phyloP scores from a whole-genome alignment of 331 rosid species.

The Pyrus hybrid region DNA sequence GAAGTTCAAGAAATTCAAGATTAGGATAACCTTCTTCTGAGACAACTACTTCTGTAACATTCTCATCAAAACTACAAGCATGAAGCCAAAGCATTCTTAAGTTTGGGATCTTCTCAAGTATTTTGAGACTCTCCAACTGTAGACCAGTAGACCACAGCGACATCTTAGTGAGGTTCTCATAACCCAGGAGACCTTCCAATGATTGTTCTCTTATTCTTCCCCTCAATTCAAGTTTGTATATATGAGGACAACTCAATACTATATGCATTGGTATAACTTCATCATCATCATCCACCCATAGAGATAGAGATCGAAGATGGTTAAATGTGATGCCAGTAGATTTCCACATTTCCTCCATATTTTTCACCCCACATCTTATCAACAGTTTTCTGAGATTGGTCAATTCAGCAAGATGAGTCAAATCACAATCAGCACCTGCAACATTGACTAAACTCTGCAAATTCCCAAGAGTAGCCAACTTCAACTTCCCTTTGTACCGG shows the following conservation, averaged over 20 bases:
- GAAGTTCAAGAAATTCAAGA: constrained; percentile 19
- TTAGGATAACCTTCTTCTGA: constrained; percentile 31
- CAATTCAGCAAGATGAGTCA: neutral
- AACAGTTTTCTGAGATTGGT: too few species aligned
- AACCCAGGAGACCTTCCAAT: neutral
- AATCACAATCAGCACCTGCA: neutral
- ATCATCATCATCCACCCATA: too few species aligned
- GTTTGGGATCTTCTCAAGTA: neutral
- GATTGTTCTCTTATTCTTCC: constrained; percentile 18
- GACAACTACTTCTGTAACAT: constrained; percentile 11
- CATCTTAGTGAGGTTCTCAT: constrained; percentile 3
- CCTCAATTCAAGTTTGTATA: constrained; percentile 16
- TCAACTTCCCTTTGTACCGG: accelerated
- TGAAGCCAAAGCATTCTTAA: neutral
- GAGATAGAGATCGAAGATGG: neutral
- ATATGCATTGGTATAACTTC: neutral
- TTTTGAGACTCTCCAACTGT: neutral
- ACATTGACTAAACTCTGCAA: neutral
- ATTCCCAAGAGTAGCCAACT: neutral
- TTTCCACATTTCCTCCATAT: neutral
- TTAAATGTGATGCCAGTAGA: neutral
- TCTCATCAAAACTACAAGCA: accelerated
- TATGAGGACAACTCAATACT: constrained; percentile 27
- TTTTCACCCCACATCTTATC: neutral
- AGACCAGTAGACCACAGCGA: accelerated